Conservation (phyloP, 495 filamentous ascomycete genomes). For the Penicillium simplicissimum region DNA sequence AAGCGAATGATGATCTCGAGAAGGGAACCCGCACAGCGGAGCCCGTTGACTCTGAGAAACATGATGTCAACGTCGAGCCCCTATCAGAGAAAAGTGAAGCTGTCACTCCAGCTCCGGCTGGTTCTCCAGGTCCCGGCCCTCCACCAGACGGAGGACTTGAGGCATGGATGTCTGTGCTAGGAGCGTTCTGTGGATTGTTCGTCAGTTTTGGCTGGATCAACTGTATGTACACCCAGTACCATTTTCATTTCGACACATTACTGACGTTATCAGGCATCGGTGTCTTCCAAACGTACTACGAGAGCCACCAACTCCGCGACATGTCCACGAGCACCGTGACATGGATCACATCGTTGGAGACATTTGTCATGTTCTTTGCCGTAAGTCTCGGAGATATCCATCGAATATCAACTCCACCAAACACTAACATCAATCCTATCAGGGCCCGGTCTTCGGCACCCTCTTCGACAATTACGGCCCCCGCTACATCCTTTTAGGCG, state of each 20-base stretch:
- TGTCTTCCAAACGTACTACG: constrained; percentile 61
- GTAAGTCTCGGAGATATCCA: constrained; percentile 12
- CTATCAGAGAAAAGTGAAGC: constrained; percentile 23
- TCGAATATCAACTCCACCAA: not conserved
- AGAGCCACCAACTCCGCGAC: constrained; percentile 42
- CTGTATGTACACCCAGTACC: constrained; percentile 27
- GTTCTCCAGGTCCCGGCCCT: constrained; percentile 40
- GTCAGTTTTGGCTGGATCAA: constrained; percentile 68
- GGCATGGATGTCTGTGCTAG: constrained; percentile 68
- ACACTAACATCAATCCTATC: not conserved
- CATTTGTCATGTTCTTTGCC: constrained; percentile 47
- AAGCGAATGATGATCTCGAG: constrained; percentile 24
- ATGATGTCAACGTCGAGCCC: constrained; percentile 3
- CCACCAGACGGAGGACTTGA: constrained; percentile 64
- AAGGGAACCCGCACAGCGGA: constrained; percentile 21
- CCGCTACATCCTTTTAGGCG: constrained; percentile 59
- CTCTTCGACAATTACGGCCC: constrained; percentile 78
- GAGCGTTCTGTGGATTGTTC: constrained; percentile 64
- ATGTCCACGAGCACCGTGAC: constrained; percentile 47
- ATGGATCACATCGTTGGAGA: constrained; percentile 55
- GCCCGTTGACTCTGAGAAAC: constrained; percentile 15
- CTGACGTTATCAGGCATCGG: no score
- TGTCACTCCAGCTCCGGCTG: constrained; percentile 26
- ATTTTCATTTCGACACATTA: no score
- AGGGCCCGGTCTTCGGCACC: constrained; percentile 52